A percentile compares a stretch with the other conserved stretches of the same genome.
Evolutionary conservation across 139 green algal genomes (phyloP).

Genomic region (Picochlorum costavermella): DNA sequence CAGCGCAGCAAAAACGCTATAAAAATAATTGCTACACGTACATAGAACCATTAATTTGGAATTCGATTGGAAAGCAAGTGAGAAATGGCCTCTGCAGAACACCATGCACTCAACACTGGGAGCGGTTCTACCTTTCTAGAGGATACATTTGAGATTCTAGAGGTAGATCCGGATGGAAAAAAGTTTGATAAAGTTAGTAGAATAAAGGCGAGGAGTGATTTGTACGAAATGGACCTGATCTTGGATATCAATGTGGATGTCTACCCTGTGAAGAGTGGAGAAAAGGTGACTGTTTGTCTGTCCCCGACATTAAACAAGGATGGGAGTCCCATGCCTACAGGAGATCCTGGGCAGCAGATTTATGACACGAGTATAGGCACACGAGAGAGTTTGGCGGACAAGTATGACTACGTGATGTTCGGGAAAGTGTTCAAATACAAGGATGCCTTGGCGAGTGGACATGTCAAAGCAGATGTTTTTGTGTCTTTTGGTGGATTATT

Average conservation of each 20-base stretch:
- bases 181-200: conserved; percentile 94
- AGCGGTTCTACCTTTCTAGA: conserved; percentile 54
- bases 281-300: conserved; percentile 58
- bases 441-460: conserved; percentile 36
- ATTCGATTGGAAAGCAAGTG: no score
- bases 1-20: no score
- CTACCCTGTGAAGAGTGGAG: conserved; percentile 72
- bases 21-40: no score
- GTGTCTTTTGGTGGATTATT: conserved; percentile 86
- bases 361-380: conserved; percentile 5
- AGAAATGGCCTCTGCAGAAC: no score
- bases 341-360: conserved; percentile 11
- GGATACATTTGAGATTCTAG: conserved; percentile 86
- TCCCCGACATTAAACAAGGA: conserved; percentile 74
- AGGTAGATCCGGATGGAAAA: conserved; percentile 87
- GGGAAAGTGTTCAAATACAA: conserved; percentile 88
- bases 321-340: conserved; percentile 53
- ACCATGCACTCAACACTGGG: no score
- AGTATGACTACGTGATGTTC: conserved; percentile 96
- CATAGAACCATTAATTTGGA: no score
- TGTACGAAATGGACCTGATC: conserved; percentile 87
- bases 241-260: conserved; percentile 92
- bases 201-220: conserved; percentile 62
- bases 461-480: conserved; percentile 48
- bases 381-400: conserved; percentile 67